Evolutionary conservation across 352 stramenopile genomes (phyloP), one percentile per base, ranked within the genome.

Genomic region (Globisporangium spinosum): DNA sequence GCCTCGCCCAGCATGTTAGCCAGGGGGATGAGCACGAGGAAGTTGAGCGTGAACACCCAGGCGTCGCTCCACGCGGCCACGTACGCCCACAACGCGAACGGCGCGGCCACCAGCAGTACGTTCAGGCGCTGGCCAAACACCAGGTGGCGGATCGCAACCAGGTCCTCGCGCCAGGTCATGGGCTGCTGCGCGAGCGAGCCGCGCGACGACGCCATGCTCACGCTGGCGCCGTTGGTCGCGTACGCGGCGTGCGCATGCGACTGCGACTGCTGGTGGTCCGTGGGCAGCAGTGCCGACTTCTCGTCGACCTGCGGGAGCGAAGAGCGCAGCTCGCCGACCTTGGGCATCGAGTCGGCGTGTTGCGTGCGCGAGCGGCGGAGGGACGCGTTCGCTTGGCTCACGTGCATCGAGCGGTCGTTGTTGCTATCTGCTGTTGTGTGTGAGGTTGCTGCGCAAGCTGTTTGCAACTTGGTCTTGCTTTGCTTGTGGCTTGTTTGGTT

Each of bases 1-100:
- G 98, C 92, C 58, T 99, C 96, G 27, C 97, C 97, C n/a, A 99
- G 74, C 57, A 99, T 85, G 54, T 92, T 95, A 20, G 97, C 97
- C 0, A 99, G 76, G 25, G 97, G 97, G 55, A 97, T 98, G 91
- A 99, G 98, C 47, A 97, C 93, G 62, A 98, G 70, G 75, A 99
- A 99, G 75, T 99, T 99, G 61, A 98, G 82, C 58, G 89, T 76
- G 73, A 99, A 99, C 54, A 98, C 75, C 73, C 80, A 90, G 6
- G 78, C 71, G 69, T 95, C 87, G 67, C 72, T 73, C 87, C 87
- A 95, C 3, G 59, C 65, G n/a, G 66, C 73, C 29, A 85, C 57
- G n/a, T 82, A 89, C 8, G 85, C 63, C 73, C 74, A 92, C n/a
- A 95, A 13, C 15, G 85, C 84, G n/a, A 95, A 55, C 35, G 87